Evolutionary conservation across 805 yeast genomes (phyloP).

Genomic region (Candida ipomoeae): DNA sequence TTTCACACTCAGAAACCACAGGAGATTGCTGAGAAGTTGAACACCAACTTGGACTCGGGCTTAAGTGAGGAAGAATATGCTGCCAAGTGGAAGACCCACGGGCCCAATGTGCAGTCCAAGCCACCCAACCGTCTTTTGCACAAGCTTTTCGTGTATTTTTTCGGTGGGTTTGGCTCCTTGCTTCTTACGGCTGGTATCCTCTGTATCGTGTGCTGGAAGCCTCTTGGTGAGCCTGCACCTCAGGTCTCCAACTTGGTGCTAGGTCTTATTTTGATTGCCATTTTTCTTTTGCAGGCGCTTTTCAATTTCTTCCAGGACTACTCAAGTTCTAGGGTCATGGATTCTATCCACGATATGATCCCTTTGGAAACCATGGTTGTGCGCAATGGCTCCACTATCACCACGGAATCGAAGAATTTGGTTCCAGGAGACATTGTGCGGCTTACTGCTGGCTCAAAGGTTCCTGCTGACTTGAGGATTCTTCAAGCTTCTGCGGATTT

Average conservation of each 20-base stretch:
- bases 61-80: conserved; percentile 16
- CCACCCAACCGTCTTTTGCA: conserved; percentile 31
- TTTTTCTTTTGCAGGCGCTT: conserved; percentile 39
- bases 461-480: conserved; percentile 47
- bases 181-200: conserved; percentile 40
- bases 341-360: conserved; percentile 41
- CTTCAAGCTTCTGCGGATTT: conserved; percentile 33
- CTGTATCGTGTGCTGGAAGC: conserved; percentile 43
- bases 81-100: conserved; percentile 21
- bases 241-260: conserved; percentile 40
- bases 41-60: conserved; percentile 21
- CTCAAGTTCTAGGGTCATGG: conserved; percentile 46
- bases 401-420: conserved; percentile 30
- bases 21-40: conserved; percentile 20
- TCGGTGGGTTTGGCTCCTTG: conserved; percentile 47
- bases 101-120: conserved; percentile 35
- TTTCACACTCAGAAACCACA: conserved; percentile 28
- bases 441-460: conserved; percentile 36
- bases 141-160: conserved; percentile 36
- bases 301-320: conserved; percentile 47
- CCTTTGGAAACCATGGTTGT: conserved; percentile 36
- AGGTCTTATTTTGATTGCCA: conserved; percentile 38
- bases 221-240: conserved; percentile 44
- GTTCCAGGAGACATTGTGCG: conserved; percentile 45
- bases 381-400: conserved; percentile 28